phyloP scores from a whole-genome alignment of 768 basidiomycete species.

The Tylopilus rubrobrunneus region DNA sequence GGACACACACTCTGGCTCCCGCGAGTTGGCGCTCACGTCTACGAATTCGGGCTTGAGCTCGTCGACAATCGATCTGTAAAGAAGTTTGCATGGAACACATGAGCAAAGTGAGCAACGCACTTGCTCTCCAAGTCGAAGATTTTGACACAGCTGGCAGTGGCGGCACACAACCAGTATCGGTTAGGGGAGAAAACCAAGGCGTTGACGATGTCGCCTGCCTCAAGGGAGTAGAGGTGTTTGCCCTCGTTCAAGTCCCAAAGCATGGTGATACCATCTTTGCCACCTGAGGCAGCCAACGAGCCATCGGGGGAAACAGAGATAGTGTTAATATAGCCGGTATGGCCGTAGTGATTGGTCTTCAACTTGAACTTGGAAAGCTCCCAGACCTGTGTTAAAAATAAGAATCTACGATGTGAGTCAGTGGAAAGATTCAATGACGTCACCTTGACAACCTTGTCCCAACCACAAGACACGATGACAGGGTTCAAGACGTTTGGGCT shows the following conservation, averaged over 20 bases:
- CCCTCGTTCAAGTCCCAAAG: constrained; percentile 99
- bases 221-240: constrained; percentile 99
- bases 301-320: constrained; percentile 98
- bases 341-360: constrained; percentile 99
- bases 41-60: constrained; percentile 96
- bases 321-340: constrained; percentile 99
- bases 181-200: constrained; percentile 99
- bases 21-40: constrained; percentile 64
- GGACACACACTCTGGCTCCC: constrained; percentile 90
- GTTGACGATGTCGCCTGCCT: constrained; percentile 97
- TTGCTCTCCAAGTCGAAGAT: constrained; percentile 99
- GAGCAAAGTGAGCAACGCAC: constrained; percentile 44
- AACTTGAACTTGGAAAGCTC: constrained; percentile 99
- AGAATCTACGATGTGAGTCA: constrained; percentile 1
- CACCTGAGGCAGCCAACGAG: constrained; percentile 97
- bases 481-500: constrained; percentile 97
- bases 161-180: constrained; percentile 99
- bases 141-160: constrained; percentile 95
- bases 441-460: constrained; percentile 99
- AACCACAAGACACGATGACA: constrained; percentile 97
- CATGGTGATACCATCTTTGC: constrained; percentile 99
- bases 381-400: constrained; percentile 78
- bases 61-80: constrained; percentile 86
- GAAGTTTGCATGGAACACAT: neutral
- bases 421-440: constrained; percentile 25